These are phyloP conservation scores for Triticum turgidum DNA, from an alignment of 176 grass and related monocot genomes.

Conservation along the genomic window DNA sequence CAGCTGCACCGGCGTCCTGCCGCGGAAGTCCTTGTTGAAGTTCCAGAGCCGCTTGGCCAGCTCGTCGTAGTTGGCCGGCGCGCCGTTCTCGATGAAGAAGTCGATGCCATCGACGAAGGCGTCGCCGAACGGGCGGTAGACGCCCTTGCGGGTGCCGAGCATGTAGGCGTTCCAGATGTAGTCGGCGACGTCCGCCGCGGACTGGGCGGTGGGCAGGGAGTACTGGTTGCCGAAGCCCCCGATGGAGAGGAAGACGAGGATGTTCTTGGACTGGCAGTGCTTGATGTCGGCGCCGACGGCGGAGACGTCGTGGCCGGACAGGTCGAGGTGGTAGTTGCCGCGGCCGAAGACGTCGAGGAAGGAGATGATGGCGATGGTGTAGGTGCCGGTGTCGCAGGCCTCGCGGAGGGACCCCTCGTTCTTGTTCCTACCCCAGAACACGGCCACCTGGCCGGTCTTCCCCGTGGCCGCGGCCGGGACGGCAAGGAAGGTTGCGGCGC, in stretches of 20 bases:
- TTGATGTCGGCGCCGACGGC: constrained; percentile 17
- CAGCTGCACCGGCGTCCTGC: not conserved
- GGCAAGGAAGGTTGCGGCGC: not conserved
- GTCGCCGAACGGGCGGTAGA: constrained; percentile 7
- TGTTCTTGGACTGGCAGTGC: constrained; percentile 15
- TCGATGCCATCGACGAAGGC: constrained; percentile 21
- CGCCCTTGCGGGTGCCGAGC: not conserved
- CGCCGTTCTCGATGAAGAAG: constrained; percentile 18
- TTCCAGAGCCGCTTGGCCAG: not conserved
- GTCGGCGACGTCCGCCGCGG: not conserved
- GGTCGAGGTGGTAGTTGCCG: constrained; percentile 9
- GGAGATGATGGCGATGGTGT: constrained; percentile 28
- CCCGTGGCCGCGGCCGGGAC: not conserved
- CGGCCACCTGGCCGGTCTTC: not conserved
- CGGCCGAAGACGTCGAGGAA: constrained; percentile 23
- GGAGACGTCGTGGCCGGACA: constrained; percentile 20
- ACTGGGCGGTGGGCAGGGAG: not conserved
- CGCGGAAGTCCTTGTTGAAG: not conserved
- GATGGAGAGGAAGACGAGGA: constrained; percentile 24
- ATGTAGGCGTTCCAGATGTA: not conserved
- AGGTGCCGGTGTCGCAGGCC: constrained; percentile 3
- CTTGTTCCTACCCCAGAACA: constrained; percentile 31
- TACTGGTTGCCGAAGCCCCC: not conserved
- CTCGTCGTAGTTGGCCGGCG: constrained; percentile 14
- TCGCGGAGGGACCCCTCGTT: not conserved